Base-by-base conservation (phyloP, 345 rosid genomes). In the Acer campestre region DNA sequence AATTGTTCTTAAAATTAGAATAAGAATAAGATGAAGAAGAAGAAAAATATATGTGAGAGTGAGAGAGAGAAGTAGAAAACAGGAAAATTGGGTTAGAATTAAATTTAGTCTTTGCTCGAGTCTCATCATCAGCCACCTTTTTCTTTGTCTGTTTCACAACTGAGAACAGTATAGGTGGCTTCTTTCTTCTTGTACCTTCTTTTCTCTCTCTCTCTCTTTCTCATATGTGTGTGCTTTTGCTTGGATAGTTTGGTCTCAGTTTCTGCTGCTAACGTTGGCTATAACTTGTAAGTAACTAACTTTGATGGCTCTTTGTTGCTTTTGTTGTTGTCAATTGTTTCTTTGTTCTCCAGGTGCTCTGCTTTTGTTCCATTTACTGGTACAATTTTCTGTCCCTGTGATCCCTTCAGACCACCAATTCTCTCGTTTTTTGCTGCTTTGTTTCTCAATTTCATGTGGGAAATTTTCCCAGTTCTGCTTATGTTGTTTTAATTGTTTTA, bases 81-180 rank as follows among this genome's bases (percentile, higher is more conserved):
- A 42, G 5, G 3, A 3, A 31, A 18, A 17, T 72, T 23, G 73
- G 80, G 62, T 74, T 55, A 22, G 72, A 61, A 44, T 42, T 42
- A 42, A 14, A 51, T 55, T 44, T 4, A 44, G 75, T 66, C 44
- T 61, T 75, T 62, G 38, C 69, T 23, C 53, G 79, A 59, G 75
- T 23, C 65, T 82, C 84, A 82, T 82, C 85, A 83, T 81, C 89
- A 75, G 89, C 93, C 80, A 82, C 87, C 88, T 89, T 87, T 84
- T 31, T 14, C 80, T 87, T 90, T 86, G 93, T 91, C 93, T 73
- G 87, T 87, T 88, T 85, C 87, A 85, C 82, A 89, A 82, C 85
- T 71, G 82, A 81, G 74, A 73, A 62, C 42, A 63, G 79, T 71
- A 48, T 82, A 75, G 86, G 86, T 76, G 77, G 77, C 83, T 78